Evolutionary conservation across 1,284 basidiomycete genomes (phyloP), one percentile per base, ranked within the genome.

Genomic region (Heterobasidion irregulare): DNA sequence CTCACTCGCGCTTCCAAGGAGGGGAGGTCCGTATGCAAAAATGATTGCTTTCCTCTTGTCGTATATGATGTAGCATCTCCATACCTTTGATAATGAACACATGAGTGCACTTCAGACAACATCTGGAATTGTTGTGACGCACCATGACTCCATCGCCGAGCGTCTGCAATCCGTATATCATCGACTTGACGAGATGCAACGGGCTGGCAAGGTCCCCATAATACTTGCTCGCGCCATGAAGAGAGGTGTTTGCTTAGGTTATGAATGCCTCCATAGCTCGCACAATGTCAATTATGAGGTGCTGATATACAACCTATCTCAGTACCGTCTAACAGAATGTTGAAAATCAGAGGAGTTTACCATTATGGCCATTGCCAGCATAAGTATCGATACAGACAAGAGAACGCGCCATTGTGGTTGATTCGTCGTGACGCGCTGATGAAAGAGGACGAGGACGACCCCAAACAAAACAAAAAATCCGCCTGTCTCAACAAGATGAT

Each of bases 11-110:
- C 16, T 45, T 32, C 9, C 38, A 15, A 53, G 12, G n/a, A 53
- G 36, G 16, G 45, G 41, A 18, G 18, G n/a, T 4, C 13, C 26
- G 12, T 16, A 18, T 6, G 12, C 19, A 8, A 45, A 12, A 15
- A 34, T 32, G 6, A 32, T 53, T 12, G 4, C 6, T 10, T n/a
- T n/a, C 4, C 32, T 44, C 38, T 44, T 44, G 15, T 53, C 19
- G 19, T 12, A 53, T 13, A 53, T 18, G 26, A 45, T 41, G 41
- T 53, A 53, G 19, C 51, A 53, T 26, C 51, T 19, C 51, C 51
- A 53, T 12, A 44, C 34, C 51, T 53, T 6, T 12, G 16, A 33
- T 26, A 6, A 48, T 3, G 26, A 26, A 26, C 2, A 26, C 26
- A 2, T 26, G 26, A 13, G 13, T 48, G 18, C n/a, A 13, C 8